Conservation (phyloP, 345 rosid genomes). For the Bruguiera parviflora region DNA sequence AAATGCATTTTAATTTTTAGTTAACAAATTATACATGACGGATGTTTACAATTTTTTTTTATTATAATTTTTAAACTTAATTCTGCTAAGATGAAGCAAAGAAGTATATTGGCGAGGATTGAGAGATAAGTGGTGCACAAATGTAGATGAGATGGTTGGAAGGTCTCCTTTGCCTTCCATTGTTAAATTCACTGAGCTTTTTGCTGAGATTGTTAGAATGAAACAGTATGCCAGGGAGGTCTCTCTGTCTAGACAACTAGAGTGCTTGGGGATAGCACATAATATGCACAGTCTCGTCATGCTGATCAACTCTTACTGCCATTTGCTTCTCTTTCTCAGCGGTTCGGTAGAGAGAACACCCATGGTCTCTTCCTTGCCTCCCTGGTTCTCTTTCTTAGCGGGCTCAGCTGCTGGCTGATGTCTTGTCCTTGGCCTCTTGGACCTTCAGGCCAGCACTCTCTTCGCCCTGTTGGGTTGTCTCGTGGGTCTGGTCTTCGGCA, state of each 20-base stretch:
- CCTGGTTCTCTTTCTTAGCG: slow-evolving; percentile 37
- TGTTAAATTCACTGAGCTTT: neutral
- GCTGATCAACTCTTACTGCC: slow-evolving; percentile 1
- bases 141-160: neutral
- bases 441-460: slow-evolving; percentile 34
- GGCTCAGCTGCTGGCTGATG: slow-evolving; percentile 22
- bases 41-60: too few relatives aligned
- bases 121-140: too few relatives aligned
- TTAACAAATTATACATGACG: too few relatives aligned
- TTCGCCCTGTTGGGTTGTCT: slow-evolving; percentile 21
- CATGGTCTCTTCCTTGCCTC: slow-evolving; percentile 42
- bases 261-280: neutral
- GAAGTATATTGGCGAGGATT: too few relatives aligned
- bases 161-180: neutral
- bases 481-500: slow-evolving; percentile 23
- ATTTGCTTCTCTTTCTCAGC: slow-evolving; percentile 54
- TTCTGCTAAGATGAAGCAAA: too few relatives aligned
- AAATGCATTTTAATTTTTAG: too few relatives aligned
- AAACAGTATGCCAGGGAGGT: neutral
- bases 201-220: neutral
- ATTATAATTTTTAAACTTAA: too few relatives aligned
- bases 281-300: neutral
- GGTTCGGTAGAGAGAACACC: slow-evolving; percentile 49
- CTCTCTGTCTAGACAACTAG: neutral
- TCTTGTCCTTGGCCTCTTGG: slow-evolving; percentile 36